Evolutionary conservation across 1,284 basidiomycete genomes (phyloP).

Genomic region (Puccinia triticina): DNA sequence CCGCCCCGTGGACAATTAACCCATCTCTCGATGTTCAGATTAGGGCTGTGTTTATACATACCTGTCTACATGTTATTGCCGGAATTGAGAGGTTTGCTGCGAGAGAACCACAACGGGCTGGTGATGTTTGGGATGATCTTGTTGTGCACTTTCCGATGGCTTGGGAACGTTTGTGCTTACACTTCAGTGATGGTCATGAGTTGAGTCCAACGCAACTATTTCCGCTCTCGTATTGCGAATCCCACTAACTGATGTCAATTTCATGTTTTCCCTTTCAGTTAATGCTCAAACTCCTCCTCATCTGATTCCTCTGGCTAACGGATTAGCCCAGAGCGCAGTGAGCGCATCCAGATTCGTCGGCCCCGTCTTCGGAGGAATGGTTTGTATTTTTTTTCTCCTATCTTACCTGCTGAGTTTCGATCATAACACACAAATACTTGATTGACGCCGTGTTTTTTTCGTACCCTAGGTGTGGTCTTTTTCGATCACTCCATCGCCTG

Average conservation of each 20-base stretch:
- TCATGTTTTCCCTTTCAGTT: constrained; percentile 54
- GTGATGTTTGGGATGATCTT: constrained; percentile 63
- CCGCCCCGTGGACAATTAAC: constrained; percentile 56
- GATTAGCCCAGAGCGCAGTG: constrained; percentile 61
- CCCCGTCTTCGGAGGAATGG: constrained; percentile 55
- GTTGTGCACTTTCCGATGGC: constrained; percentile 59
- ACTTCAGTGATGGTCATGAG: constrained; percentile 57
- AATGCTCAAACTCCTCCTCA: constrained; percentile 62
- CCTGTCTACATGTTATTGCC: constrained; percentile 57
- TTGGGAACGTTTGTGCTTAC: constrained; percentile 61
- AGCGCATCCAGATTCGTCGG: constrained; percentile 61
- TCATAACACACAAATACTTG: background rate
- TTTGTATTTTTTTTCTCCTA: constrained; percentile 39
- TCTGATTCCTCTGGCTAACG: constrained; percentile 62
- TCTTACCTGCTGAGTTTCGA: constrained; percentile 32
- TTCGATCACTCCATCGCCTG: constrained; percentile 55
- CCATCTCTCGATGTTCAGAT: constrained; percentile 59
- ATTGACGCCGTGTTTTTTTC: constrained; percentile 27
- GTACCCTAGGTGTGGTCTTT: constrained; percentile 55
- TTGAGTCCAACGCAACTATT: constrained; percentile 10
- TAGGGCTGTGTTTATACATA: constrained; percentile 55
- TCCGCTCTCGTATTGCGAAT: background rate
- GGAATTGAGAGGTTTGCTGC: constrained; percentile 65
- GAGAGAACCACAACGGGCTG: constrained; percentile 62
- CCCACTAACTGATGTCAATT: background rate